These are phyloP conservation scores for Daphne laureola DNA, from an alignment of 441 rosid genomes.

Conservation along the genomic window DNA sequence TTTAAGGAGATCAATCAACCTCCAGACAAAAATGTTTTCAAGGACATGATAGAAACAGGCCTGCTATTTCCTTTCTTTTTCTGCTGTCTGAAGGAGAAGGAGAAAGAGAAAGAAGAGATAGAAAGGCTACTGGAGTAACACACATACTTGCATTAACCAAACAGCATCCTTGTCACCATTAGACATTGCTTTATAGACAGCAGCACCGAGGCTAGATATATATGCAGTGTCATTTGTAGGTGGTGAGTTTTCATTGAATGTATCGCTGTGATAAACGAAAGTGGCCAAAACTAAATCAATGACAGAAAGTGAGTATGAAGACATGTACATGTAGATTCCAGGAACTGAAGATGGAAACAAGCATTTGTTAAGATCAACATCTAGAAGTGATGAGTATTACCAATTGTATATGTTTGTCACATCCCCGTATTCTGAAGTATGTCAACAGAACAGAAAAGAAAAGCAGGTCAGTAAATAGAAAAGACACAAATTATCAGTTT, in stretches of 20 bases:
- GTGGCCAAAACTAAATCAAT: conserved; percentile 9
- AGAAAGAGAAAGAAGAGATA: conserved; percentile 7
- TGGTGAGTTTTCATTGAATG: conserved; percentile 92
- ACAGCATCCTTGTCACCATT: conserved; percentile 83
- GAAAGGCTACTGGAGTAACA: conserved; percentile 4
- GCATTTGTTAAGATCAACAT: neutral
- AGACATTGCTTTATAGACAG: conserved; percentile 93
- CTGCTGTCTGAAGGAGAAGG: neutral
- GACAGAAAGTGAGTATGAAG: conserved; percentile 1
- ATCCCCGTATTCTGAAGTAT: conserved; percentile 82
- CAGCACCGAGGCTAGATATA: conserved; percentile 82
- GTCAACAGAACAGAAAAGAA: conserved; percentile 9
- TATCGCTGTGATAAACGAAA: conserved; percentile 49
- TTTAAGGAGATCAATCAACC: too few relatives aligned
- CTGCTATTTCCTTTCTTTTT: neutral
- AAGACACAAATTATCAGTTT: neutral
- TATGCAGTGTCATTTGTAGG: conserved; percentile 77
- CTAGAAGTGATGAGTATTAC: conserved; percentile 34
- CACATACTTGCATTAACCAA: conserved; percentile 96
- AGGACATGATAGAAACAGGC: too few relatives aligned
- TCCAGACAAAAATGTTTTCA: too few relatives aligned
- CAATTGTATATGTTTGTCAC: conserved; percentile 95
- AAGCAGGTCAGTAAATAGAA: conserved; percentile 9
- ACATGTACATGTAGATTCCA: conserved; percentile 1
- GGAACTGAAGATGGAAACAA: conserved; percentile 3